Evolutionary conservation across 805 yeast genomes (phyloP).

Genomic region (Tetrapisispora nanseiensis): DNA sequence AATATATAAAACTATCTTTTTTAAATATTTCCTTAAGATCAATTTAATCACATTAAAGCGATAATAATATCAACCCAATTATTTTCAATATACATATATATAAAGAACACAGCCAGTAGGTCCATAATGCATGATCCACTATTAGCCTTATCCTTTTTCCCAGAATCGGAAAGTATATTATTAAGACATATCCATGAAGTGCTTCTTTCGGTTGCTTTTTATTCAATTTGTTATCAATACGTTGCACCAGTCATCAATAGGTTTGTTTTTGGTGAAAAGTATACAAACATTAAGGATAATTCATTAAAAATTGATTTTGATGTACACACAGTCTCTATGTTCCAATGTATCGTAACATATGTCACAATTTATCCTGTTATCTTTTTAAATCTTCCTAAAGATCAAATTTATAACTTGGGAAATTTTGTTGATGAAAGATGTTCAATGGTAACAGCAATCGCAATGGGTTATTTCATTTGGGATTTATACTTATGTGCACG

Average conservation of each 20-base stretch:
- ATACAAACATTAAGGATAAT: conserved; percentile 35
- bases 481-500: conserved; percentile 62
- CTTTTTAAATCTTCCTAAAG: conserved; percentile 38
- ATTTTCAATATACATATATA: not conserved
- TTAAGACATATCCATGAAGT: conserved; percentile 71
- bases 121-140: conserved; percentile 19
- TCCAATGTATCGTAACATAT: conserved; percentile 66
- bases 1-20: no score
- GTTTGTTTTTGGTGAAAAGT: conserved; percentile 41
- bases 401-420: conserved; percentile 56
- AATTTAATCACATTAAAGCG: no score
- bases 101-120: no score
- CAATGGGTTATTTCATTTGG: conserved; percentile 88
- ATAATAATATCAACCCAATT: no score
- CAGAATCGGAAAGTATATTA: conserved; percentile 34
- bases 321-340: conserved; percentile 81
- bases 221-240: conserved; percentile 40
- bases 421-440: conserved; percentile 46
- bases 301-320: conserved; percentile 66
- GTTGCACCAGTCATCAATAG: conserved; percentile 45
- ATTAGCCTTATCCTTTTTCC: conserved; percentile 21
- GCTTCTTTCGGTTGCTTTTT: conserved; percentile 47
- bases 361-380: conserved; percentile 50
- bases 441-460: conserved; percentile 60
- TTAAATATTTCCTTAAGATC: no score